Conservation (phyloP, 345 rosid genomes). For the Eucalyptus tenuipes region DNA sequence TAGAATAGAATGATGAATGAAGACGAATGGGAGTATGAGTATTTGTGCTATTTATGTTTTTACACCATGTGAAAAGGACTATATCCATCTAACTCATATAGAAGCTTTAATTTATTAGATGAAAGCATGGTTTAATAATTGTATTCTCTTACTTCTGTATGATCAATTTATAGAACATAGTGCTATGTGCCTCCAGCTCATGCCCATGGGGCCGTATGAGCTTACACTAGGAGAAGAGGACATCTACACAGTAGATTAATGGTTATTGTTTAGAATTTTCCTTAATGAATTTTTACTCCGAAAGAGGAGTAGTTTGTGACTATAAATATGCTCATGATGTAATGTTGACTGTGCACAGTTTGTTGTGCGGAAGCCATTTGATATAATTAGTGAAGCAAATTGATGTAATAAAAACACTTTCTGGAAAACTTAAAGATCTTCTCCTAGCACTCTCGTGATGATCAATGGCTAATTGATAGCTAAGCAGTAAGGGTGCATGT, state of each 20-base stretch:
- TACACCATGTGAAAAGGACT: neutral
- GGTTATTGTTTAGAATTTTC: neutral
- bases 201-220: neutral
- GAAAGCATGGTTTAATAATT: neutral
- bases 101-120: neutral
- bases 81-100: neutral
- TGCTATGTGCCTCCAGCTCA: neutral
- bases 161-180: neutral
- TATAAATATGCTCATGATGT: neutral
- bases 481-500: neutral
- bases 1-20: neutral
- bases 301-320: neutral
- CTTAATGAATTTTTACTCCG: neutral
- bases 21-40: neutral
- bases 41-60: neutral
- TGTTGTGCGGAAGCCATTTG: neutral
- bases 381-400: neutral
- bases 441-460: neutral
- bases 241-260: neutral
- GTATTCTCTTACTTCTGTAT: neutral
- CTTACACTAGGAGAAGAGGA: neutral
- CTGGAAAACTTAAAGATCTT: neutral
- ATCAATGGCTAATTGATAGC: neutral
- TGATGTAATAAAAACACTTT: neutral
- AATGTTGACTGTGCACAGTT: neutral